Evolutionary conservation across 176 grass and related monocot species (phyloP).

Genomic region (Themeda triandra): DNA sequence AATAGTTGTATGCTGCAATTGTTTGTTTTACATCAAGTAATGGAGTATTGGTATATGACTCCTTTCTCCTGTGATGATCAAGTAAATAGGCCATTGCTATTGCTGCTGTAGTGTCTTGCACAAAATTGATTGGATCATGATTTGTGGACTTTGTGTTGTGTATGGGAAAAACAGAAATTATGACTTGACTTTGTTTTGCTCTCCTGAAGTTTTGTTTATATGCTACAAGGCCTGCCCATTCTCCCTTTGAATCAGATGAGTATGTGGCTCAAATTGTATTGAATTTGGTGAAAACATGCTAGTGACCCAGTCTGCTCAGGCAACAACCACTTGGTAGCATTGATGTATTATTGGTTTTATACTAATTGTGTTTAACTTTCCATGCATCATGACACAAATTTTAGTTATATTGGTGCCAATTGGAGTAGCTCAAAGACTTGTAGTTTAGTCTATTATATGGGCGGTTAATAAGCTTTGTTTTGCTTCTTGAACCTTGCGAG

Average conservation of each 20-base stretch:
- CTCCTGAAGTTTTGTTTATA: neutral
- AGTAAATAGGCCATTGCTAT: neutral
- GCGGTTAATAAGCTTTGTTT: neutral
- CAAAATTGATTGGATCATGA: neutral
- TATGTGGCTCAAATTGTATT: neutral
- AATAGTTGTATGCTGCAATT: neutral
- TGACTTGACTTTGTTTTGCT: neutral
- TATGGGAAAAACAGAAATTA: neutral
- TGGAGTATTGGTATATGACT: neutral
- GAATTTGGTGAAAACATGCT: neutral
- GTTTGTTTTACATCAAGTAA: neutral
- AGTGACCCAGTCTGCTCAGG: neutral
- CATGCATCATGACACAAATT: neutral
- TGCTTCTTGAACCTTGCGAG: neutral
- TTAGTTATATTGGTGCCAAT: neutral
- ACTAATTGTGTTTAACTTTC: neutral
- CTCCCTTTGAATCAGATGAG: neutral
- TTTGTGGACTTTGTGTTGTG: neutral
- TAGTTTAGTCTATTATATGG: neutral
- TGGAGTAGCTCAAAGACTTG: neutral
- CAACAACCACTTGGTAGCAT: constrained; percentile 8
- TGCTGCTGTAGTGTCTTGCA: neutral
- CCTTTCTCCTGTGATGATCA: neutral
- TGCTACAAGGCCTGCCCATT: neutral
- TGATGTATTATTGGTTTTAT: neutral